phyloP scores from a whole-genome alignment of 352 stramenopile genomes.

The Pythium volutum region DNA sequence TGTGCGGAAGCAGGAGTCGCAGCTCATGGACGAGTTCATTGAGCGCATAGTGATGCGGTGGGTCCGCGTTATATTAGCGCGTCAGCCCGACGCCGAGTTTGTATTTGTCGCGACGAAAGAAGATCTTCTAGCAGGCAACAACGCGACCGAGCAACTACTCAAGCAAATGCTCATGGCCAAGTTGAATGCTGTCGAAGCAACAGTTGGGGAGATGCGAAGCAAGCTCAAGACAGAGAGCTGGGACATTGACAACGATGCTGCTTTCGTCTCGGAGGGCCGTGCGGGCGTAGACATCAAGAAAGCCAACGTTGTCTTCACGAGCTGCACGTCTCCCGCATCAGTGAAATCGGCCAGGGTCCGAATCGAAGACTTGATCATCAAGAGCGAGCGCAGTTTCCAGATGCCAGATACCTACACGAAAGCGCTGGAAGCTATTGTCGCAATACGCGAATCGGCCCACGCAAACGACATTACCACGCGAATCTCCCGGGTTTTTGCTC shows the following conservation, averaged over 20 bases:
- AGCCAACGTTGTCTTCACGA: not conserved
- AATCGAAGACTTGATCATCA: not conserved
- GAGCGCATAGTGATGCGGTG: not conserved
- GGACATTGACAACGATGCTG: too few species aligned
- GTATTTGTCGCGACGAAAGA: conserved; percentile 14
- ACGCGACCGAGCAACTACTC: not conserved
- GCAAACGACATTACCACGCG: not conserved
- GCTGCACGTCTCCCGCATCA: not conserved
- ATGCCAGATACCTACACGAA: conserved; percentile 15
- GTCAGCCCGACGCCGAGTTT: conserved; percentile 20
- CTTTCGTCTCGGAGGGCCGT: too few species aligned
- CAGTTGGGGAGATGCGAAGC: not conserved
- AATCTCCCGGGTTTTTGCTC: not conserved
- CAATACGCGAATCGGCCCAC: not conserved
- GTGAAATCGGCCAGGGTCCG: not conserved
- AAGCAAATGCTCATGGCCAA: not conserved
- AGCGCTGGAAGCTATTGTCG: not conserved
- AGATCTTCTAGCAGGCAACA: not conserved
- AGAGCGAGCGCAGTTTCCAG: conserved; percentile 7
- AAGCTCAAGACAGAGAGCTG: not conserved
- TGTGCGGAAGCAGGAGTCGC: not conserved
- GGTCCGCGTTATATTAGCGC: conserved; percentile 12
- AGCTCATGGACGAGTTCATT: conserved; percentile 10
- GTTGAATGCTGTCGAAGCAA: not conserved
- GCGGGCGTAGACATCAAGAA: not conserved